phyloP scores from a whole-genome alignment of 1,284 basidiomycete species.

The Marasmius sp. region DNA sequence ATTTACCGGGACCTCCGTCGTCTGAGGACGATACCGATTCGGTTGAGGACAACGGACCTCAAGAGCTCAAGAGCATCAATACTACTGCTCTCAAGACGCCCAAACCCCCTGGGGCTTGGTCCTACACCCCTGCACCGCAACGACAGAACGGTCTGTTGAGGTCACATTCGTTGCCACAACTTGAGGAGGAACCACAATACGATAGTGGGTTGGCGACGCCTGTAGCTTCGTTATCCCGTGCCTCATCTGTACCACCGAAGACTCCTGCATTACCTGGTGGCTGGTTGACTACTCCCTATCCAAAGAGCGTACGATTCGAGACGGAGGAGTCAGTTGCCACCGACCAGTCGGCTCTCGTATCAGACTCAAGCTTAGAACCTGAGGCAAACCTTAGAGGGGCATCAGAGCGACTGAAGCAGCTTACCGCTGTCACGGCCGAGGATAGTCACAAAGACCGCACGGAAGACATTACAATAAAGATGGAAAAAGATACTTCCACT shows the following conservation, averaged over 20 bases:
- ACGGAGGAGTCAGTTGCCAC: constrained; percentile 38
- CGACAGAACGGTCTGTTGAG: constrained; percentile 23
- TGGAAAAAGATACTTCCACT: not conserved
- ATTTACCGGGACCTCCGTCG: constrained; percentile 58
- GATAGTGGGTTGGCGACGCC: constrained; percentile 42
- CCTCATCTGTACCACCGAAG: constrained; percentile 42
- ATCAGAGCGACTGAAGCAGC: not conserved
- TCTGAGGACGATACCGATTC: constrained; percentile 39
- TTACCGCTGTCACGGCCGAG: not conserved
- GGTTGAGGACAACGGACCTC: constrained; percentile 12
- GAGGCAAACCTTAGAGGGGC: constrained; percentile 20
- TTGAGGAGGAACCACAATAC: constrained; percentile 10
- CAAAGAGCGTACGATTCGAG: constrained; percentile 67
- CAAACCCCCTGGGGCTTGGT: constrained; percentile 68
- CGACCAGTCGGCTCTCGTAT: constrained; percentile 11
- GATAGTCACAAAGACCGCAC: not conserved
- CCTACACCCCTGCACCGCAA: constrained; percentile 51
- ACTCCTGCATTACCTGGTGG: constrained; percentile 74
- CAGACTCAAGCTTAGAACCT: constrained; percentile 20
- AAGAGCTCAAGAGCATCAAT: constrained; percentile 21
- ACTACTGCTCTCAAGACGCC: constrained; percentile 57
- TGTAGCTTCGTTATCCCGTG: constrained; percentile 41
- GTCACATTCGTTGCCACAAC: constrained; percentile 24
- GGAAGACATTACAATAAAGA: not conserved
- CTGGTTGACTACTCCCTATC: constrained; percentile 61